Percentiles rank a stretch among this genome's conserved stretches.
Conservation (phyloP, 108 stramenopile species). For the Nannochloropsis salina region DNA sequence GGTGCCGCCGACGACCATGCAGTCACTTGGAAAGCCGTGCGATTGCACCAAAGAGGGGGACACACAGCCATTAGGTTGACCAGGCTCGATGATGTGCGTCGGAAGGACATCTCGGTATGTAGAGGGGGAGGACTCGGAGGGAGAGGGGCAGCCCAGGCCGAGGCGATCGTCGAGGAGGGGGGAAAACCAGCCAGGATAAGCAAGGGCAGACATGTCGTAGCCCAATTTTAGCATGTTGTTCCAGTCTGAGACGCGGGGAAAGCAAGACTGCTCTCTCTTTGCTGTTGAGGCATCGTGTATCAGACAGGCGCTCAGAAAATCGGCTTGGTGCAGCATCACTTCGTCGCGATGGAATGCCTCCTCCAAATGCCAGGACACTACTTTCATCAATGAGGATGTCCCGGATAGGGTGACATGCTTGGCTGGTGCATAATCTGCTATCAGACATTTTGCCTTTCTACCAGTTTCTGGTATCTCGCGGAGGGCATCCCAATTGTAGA, state of each 20-base stretch:
- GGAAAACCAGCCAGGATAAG: neutral
- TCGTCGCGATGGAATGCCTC: conserved; percentile 58
- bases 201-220: conserved; percentile 57
- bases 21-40: conserved; percentile 58
- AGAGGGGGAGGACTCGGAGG: neutral
- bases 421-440: conserved; percentile 66
- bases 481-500: conserved; percentile 47
- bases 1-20: conserved; percentile 75
- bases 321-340: conserved; percentile 80
- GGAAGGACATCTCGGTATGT: conserved; percentile 51
- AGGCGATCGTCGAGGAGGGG: conserved; percentile 2
- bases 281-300: conserved; percentile 18
- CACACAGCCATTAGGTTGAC: conserved; percentile 57
- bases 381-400: conserved; percentile 79
- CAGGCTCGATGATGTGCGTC: conserved; percentile 55
- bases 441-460: neutral
- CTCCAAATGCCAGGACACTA: conserved; percentile 73
- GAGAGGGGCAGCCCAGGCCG: neutral
- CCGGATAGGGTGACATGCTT: conserved; percentile 68
- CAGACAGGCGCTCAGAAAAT: conserved; percentile 55
- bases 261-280: neutral
- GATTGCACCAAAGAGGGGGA: conserved; percentile 53
- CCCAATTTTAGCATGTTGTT: conserved; percentile 86
- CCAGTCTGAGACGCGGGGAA: conserved; percentile 66
- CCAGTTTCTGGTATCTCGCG: conserved; percentile 26